Percentiles rank a stretch among this genome's conserved stretches.
Evolutionary conservation across 2,329 filamentous ascomycete genomes (phyloP).

Genomic region (Pseudogymnoascus sp.): DNA sequence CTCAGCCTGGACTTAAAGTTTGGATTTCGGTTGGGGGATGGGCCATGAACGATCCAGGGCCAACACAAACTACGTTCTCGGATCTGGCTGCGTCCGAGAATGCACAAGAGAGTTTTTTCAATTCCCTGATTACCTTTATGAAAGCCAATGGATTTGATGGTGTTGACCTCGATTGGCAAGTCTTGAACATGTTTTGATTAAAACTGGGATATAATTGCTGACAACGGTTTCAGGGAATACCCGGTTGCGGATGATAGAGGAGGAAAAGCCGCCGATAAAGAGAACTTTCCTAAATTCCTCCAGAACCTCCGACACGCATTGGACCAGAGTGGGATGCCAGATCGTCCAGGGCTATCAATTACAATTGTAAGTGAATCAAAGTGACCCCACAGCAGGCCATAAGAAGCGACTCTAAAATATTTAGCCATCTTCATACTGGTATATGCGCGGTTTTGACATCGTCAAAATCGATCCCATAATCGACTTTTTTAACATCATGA

Average conservation of each 20-base stretch:
- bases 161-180: slow-evolving; percentile 37
- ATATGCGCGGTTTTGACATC: slow-evolving; percentile 25
- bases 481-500: slow-evolving; percentile 26
- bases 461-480: slow-evolving; percentile 16
- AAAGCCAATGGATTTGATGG: slow-evolving; percentile 35
- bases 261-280: slow-evolving; percentile 31
- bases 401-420: slow-evolving; percentile 6
- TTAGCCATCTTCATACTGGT: slow-evolving; percentile 22
- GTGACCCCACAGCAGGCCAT: background rate
- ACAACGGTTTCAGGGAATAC: slow-evolving; percentile 21
- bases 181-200: no score
- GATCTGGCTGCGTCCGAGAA: slow-evolving; percentile 26
- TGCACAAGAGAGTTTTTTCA: slow-evolving; percentile 30
- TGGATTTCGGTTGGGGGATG: slow-evolving; percentile 35
- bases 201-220: background rate
- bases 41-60: slow-evolving; percentile 30
- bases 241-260: slow-evolving; percentile 31
- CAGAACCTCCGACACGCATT: slow-evolving; percentile 5
- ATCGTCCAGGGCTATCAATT: background rate
- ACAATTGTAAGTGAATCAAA: background rate
- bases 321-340: background rate
- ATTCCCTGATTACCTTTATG: slow-evolving; percentile 33
- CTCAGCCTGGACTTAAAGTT: slow-evolving; percentile 19
- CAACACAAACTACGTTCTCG: slow-evolving; percentile 23
- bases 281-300: slow-evolving; percentile 26